phyloP scores from a whole-genome alignment of 2,329 filamentous ascomycete genomes.

The Pseudogymnoascus verrucosus region DNA sequence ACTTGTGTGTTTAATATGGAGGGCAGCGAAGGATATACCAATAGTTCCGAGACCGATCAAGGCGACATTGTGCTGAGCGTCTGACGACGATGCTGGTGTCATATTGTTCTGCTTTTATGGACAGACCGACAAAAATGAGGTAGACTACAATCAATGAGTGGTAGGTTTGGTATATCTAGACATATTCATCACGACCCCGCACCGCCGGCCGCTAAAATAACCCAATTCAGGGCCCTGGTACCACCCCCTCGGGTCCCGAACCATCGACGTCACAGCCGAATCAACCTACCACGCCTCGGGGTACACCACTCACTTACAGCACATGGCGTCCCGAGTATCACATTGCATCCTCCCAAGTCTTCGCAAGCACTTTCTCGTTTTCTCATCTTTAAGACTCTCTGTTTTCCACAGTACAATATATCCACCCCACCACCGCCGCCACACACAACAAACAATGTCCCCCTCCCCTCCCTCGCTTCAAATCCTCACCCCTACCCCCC shows the following conservation, averaged over 20 bases:
- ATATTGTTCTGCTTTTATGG: not conserved
- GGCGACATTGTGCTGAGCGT: conserved; percentile 20
- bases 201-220: not conserved
- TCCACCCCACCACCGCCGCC: not conserved
- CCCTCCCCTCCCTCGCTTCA: conserved; percentile 1
- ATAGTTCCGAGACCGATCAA: conserved; percentile 39
- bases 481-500: conserved; percentile 7
- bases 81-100: not conserved
- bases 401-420: not conserved
- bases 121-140: not conserved
- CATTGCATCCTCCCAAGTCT: not conserved
- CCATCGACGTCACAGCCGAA: not conserved
- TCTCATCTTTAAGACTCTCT: not conserved
- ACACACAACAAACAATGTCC: not conserved
- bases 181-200: not conserved
- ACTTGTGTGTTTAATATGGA: conserved; percentile 39
- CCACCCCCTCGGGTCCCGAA: not conserved
- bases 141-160: not conserved
- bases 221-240: not conserved
- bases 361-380: not conserved
- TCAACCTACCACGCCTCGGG: not conserved
- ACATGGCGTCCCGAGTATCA: not conserved
- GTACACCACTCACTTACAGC: not conserved
- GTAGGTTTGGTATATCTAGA: too few species aligned
- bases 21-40: conserved; percentile 46